Conservation (phyloP, 257 asterid genomes). For the Lavandula angustifolia region DNA sequence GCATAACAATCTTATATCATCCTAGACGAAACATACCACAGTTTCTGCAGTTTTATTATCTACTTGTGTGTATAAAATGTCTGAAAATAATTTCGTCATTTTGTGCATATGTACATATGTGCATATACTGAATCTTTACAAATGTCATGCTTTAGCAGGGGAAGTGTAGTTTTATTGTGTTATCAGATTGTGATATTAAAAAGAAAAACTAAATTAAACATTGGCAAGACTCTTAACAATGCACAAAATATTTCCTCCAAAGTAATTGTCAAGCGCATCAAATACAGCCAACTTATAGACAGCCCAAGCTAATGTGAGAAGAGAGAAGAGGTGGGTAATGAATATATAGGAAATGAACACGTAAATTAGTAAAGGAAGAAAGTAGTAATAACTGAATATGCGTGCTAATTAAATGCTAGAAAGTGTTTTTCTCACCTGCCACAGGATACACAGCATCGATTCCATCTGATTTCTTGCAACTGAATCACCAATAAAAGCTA, state of each 20-base stretch:
- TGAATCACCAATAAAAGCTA: slow-evolving; percentile 95
- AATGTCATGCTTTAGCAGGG: too few species aligned
- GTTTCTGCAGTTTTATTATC: background rate
- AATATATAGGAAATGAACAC: too few species aligned
- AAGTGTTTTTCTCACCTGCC: slow-evolving; percentile 64
- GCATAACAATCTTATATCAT: background rate
- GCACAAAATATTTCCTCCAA: background rate
- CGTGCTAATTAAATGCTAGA: slow-evolving; percentile 12
- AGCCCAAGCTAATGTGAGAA: too few species aligned
- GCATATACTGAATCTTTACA: background rate
- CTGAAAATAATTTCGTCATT: background rate
- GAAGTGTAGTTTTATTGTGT: too few species aligned
- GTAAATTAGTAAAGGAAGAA: background rate
- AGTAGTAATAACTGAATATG: slow-evolving; percentile 15
- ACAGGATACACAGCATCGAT: slow-evolving; percentile 85
- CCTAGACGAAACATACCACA: background rate
- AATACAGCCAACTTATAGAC: too few species aligned
- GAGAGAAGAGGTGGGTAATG: too few species aligned
- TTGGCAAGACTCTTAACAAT: background rate
- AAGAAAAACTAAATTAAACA: too few species aligned
- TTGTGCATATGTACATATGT: background rate
- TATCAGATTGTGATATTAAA: too few species aligned
- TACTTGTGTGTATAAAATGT: too few species aligned
- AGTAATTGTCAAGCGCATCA: too few species aligned
- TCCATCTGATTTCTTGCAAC: slow-evolving; percentile 99